Evolutionary conservation across 345 rosid species (phyloP).

Genomic region (Populus euphratica): DNA sequence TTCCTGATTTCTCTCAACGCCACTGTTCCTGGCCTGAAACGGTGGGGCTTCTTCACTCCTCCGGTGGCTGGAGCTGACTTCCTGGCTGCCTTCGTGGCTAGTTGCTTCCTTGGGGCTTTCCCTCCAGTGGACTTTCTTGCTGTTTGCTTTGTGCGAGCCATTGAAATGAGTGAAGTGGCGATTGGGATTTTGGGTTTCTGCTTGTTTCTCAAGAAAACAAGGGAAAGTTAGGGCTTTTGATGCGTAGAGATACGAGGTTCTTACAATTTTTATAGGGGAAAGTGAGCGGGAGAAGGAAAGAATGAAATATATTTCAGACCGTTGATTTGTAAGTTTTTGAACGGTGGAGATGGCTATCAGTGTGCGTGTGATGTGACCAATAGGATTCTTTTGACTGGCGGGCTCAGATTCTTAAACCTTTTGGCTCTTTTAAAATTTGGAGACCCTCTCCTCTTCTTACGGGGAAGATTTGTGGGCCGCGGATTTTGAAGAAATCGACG

Average conservation of each 20-base stretch:
- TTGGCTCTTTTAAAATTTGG: too few species aligned
- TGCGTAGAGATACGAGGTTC: background rate
- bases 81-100: constrained; percentile 22
- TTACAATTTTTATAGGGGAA: constrained; percentile 1
- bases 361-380: constrained; percentile 2
- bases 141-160: constrained; percentile 30
- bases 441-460: too few species aligned
- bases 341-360: constrained; percentile 31
- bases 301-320: background rate
- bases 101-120: constrained; percentile 26
- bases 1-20: constrained; percentile 25
- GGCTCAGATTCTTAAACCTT: too few species aligned
- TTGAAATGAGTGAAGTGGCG: background rate
- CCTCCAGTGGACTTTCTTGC: constrained; percentile 30
- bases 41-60: constrained; percentile 29
- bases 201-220: background rate
- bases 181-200: background rate
- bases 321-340: background rate
- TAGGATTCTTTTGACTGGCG: background rate
- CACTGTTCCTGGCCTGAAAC: constrained; percentile 27
- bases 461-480: too few species aligned
- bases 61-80: constrained; percentile 29
- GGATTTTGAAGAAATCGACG: too few species aligned
- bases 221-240: background rate
- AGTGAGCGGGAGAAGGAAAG: background rate